phyloP scores from a whole-genome alignment of 176 grass and related monocot genomes.

The Carex littledalei region DNA sequence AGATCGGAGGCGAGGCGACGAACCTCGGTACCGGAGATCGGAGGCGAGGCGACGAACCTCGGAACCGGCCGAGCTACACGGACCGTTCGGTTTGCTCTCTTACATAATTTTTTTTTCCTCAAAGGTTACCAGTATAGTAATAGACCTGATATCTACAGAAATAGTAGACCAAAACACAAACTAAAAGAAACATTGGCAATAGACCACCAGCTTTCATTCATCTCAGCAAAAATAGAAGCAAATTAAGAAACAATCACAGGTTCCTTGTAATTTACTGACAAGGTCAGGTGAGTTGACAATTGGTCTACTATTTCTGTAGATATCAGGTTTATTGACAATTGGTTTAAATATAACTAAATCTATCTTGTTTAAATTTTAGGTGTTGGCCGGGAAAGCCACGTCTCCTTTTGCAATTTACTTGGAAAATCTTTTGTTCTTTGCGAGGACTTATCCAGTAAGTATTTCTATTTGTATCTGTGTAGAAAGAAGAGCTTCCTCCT shows the following conservation, averaged over 20 bases:
- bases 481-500: background rate
- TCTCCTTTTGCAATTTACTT: constrained; percentile 7
- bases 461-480: background rate
- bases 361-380: too few relatives aligned
- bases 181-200: background rate
- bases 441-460: constrained; percentile 77
- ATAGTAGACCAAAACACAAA: background rate
- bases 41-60: too few relatives aligned
- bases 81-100: too few relatives aligned
- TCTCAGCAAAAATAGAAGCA: background rate
- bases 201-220: background rate
- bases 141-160: background rate
- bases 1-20: too few relatives aligned
- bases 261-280: background rate
- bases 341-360: too few relatives aligned
- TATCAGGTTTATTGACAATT: too few relatives aligned
- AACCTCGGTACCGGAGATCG: too few relatives aligned
- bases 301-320: too few relatives aligned
- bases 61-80: too few relatives aligned
- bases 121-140: background rate
- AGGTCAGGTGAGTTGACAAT: too few relatives aligned
- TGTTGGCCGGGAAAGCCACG: too few relatives aligned
- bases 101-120: background rate
- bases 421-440: constrained; percentile 91
- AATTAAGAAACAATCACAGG: background rate